These are phyloP conservation scores for Metarhizium sp. DNA, from an alignment of 2,329 filamentous ascomycete genomes.

Conservation along the genomic window DNA sequence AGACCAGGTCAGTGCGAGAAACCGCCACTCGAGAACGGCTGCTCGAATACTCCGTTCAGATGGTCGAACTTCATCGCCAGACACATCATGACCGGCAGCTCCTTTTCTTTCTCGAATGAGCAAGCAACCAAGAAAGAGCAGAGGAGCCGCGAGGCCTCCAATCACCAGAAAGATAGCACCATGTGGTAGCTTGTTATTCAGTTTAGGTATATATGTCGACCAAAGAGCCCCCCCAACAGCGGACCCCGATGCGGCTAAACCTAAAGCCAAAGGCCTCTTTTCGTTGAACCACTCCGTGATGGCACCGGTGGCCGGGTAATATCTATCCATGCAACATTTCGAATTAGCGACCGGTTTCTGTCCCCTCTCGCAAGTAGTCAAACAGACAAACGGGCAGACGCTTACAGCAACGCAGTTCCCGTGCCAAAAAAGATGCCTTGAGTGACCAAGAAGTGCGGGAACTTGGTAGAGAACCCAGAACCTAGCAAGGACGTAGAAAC, in stretches of 20 bases:
- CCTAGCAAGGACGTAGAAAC: slow-evolving; percentile 28
- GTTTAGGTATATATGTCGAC: slow-evolving; percentile 15
- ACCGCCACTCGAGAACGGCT: slow-evolving; percentile 15
- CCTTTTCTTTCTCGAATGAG: slow-evolving; percentile 18
- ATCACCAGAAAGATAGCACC: slow-evolving; percentile 12
- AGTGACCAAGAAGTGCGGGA: slow-evolving; percentile 27
- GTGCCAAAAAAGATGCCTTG: slow-evolving; percentile 33
- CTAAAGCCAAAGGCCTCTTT: slow-evolving; percentile 20
- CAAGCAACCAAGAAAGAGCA: slow-evolving; percentile 16
- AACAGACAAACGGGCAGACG: not conserved
- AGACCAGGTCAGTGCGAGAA: slow-evolving; percentile 12
- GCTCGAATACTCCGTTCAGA: slow-evolving; percentile 14
- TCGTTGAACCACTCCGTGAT: slow-evolving; percentile 22
- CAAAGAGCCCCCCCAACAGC: slow-evolving; percentile 22
- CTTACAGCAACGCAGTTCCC: slow-evolving; percentile 26
- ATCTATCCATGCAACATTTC: slow-evolving; percentile 8
- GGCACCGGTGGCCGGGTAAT: slow-evolving; percentile 21
- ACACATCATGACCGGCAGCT: slow-evolving; percentile 8
- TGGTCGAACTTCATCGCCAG: slow-evolving; percentile 5
- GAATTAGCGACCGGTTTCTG: not conserved
- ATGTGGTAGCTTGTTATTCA: slow-evolving; percentile 7
- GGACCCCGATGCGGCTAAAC: slow-evolving; percentile 20
- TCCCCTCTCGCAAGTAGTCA: not conserved
- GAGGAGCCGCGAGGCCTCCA: slow-evolving; percentile 14
- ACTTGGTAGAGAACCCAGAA: slow-evolving; percentile 20